A percentile compares a stretch with the other conserved stretches of the same genome.
Evolutionary conservation across 2,329 filamentous ascomycete species (phyloP).

Genomic region (Graphilbum fragrans): DNA sequence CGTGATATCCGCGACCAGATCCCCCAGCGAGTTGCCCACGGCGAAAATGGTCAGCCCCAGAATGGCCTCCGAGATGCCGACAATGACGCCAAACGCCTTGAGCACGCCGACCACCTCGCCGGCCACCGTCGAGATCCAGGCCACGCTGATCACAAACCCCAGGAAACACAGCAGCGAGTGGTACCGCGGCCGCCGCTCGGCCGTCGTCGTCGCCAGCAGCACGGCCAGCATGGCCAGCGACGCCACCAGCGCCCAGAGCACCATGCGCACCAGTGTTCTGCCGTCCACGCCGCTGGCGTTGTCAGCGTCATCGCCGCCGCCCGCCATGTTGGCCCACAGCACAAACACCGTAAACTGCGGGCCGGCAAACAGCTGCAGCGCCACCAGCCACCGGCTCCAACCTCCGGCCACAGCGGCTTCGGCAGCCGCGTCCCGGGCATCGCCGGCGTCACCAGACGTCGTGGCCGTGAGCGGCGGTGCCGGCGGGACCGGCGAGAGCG

Average conservation of each 20-base stretch:
- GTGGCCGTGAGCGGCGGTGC: neutral
- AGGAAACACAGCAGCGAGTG: constrained; percentile 74
- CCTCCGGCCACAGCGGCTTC: neutral
- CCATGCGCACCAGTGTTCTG: constrained; percentile 39
- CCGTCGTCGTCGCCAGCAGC: constrained; percentile 57
- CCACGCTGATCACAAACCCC: constrained; percentile 82
- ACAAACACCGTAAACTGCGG: constrained; percentile 73
- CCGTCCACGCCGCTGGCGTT: constrained; percentile 38
- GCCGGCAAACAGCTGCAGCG: constrained; percentile 74
- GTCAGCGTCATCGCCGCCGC: constrained; percentile 19
- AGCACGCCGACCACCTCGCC: constrained; percentile 91
- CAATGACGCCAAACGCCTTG: constrained; percentile 82
- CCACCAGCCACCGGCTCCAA: constrained; percentile 90
- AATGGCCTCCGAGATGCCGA: constrained; percentile 89
- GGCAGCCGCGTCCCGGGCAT: constrained; percentile 12
- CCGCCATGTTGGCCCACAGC: constrained; percentile 53
- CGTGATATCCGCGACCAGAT: constrained; percentile 89
- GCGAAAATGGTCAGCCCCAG: constrained; percentile 92
- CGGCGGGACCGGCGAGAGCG: no score
- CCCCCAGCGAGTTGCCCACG: constrained; percentile 87
- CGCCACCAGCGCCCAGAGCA: constrained; percentile 52
- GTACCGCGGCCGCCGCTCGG: constrained; percentile 56
- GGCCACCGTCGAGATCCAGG: constrained; percentile 93
- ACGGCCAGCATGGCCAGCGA: constrained; percentile 56
- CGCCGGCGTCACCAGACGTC: neutral